Evolutionary conservation across 2,329 filamentous ascomycete species (phyloP), one percentile per base, ranked within the genome.

Genomic region (Penicillium sp.): DNA sequence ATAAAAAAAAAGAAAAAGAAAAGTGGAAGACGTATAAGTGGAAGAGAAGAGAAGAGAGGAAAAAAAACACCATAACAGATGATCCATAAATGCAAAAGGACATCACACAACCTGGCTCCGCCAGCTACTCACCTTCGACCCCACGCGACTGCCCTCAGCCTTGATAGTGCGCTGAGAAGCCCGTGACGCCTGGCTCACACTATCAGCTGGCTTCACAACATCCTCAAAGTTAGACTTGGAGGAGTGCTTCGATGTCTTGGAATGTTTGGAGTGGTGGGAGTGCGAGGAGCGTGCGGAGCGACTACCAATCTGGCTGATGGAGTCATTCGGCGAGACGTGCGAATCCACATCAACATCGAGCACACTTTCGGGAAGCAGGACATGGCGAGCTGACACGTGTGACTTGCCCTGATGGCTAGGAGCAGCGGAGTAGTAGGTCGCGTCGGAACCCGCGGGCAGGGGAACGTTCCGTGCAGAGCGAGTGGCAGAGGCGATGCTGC

Each of bases 261-360:
- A 71, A 50, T 64, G 58, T 7, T 58, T 60, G 14, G 65, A 68
- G 25, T 61, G 62, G 37, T 68, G 61, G 8, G 69, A 68, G 52
- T 71, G 59, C 18, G 60, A 56, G n/a, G 67, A 70, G 22, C 66
- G 57, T 7, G 64, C 57, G 18, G 63, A 59, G 12, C 49, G 55
- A 29, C 62, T 59, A n/a, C 68, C 72, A 25, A 92, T 80, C 46
- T 91, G 89, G 61, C 86, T 86, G 57, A 92, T 84, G 0, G 91
- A 95, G 73, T 97, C 92, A 53, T 89, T 82, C 8, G 90, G 87
- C 0, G 87, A 89, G 62, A 99, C 79, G 18, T 92, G 86, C 14
- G 74, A 75, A 49, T 77, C 69, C 11, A 72, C 68, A 31, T 74
- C 71, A 12, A 70, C 60, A 8, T 69, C 71, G 7, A 64, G 53